phyloP scores from a whole-genome alignment of 176 grass and related monocot species.

The Typha latifolia region DNA sequence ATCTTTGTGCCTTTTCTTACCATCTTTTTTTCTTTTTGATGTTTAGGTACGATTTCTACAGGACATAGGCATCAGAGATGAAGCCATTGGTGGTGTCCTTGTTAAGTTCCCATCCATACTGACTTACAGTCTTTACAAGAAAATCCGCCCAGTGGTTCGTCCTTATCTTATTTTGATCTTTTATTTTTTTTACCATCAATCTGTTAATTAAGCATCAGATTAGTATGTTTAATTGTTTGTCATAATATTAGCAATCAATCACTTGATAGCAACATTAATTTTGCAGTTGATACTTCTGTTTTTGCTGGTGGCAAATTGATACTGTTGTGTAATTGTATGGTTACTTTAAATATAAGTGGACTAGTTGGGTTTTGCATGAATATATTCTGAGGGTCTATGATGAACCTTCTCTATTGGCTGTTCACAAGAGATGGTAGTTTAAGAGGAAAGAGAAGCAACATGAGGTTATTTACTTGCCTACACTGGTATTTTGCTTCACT shows the following conservation, averaged over 20 bases:
- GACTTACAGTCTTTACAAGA: slow-evolving; percentile 83
- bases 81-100: slow-evolving; percentile 64
- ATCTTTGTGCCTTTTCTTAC: background rate
- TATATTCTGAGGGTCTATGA: too few species aligned
- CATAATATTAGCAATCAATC: background rate
- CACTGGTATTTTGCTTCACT: too few species aligned
- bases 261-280: background rate
- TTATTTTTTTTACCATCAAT: background rate
- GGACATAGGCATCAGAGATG: slow-evolving; percentile 80
- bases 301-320: too few species aligned
- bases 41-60: slow-evolving; percentile 77
- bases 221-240: background rate
- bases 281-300: too few species aligned
- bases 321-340: too few species aligned
- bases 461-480: too few species aligned
- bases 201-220: background rate
- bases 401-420: too few species aligned
- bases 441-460: too few species aligned
- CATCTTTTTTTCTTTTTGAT: background rate
- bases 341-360: too few species aligned
- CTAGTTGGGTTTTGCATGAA: too few species aligned
- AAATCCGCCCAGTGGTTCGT: slow-evolving; percentile 91
- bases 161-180: slow-evolving; percentile 21
- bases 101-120: slow-evolving; percentile 72
- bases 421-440: too few species aligned